These are phyloP conservation scores for Oryza brachyantha DNA, from an alignment of 176 grass and related monocot genomes.

Conservation along the genomic window DNA sequence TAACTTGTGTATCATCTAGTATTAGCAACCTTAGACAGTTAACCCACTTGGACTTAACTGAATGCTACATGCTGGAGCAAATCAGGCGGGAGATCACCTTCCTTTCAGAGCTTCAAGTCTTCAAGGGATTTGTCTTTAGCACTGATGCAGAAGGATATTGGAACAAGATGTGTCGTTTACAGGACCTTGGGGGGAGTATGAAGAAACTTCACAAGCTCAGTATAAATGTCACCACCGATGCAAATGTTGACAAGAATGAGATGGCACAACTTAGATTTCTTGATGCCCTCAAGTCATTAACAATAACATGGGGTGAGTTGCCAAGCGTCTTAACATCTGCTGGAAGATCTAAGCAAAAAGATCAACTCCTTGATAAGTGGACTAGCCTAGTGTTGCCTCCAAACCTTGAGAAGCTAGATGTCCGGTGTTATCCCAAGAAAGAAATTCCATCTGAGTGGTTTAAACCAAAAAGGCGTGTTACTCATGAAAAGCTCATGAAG, in stretches of 20 bases:
- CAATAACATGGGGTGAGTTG: conserved; percentile 40
- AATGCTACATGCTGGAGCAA: conserved; percentile 55
- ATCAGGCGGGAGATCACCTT: neutral
- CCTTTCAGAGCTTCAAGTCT: conserved; percentile 25
- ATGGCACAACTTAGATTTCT: neutral
- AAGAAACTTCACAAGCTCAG: conserved; percentile 32
- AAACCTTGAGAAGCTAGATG: conserved; percentile 27
- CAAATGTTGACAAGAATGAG: neutral
- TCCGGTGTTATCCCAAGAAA: conserved; percentile 24
- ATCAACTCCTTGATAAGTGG: neutral
- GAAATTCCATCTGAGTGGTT: neutral
- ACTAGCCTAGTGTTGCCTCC: neutral
- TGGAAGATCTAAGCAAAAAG: neutral
- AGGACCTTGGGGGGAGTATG: neutral
- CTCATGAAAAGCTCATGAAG: too few relatives aligned
- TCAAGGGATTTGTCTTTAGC: conserved; percentile 44
- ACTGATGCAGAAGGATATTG: neutral
- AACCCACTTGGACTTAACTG: conserved; percentile 45
- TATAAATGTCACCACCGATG: conserved; percentile 38
- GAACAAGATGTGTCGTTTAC: neutral
- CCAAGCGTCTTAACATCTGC: conserved; percentile 5
- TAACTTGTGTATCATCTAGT: neutral
- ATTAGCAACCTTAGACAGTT: neutral
- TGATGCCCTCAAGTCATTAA: neutral
- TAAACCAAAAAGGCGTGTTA: neutral